Evolutionary conservation across 495 filamentous ascomycete genomes (phyloP), one percentile per base, ranked within the genome.

Genomic region (Daldinia decipiens): DNA sequence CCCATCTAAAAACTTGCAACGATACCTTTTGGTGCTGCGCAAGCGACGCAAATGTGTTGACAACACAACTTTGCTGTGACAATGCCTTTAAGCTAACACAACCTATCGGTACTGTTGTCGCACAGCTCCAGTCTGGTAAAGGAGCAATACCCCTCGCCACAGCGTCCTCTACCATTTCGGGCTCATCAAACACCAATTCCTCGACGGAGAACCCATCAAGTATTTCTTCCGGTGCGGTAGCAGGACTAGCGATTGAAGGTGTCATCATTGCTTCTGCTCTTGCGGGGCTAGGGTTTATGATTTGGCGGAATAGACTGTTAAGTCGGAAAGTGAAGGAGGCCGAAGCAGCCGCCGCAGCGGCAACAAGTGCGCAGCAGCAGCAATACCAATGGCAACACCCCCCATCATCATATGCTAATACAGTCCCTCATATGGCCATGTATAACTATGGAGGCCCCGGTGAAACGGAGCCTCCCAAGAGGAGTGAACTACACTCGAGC

Each of bases 11-110:
- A 55, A 11, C 72, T 12, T 79, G 77, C 32, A 69, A 60, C 29
- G 61, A 70, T 29, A 61, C 52, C 17, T 79, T 68, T 54, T 79
- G 71, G 56, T 78, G 77, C 45, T 79, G 70, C 43, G 74, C 76
- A n/a, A 64, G 64, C 36, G 55, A 71, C n/a, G 59, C 72, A 15
- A 77, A 71, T 29, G 17, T 59, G 12, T 55, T 72, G 11, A 68
- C 68, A 32, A 27, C 53, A 26, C 57, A 63, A 7, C 45, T 74
- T 57, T 79, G 77, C 62, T 77, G 77, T 24, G 27, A 68, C 15
- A 59, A 59, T 4, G 69, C 74, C 53, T 79, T 79, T 57, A 74
- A 68, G 4, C 72, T 59, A 60, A 65, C 63, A 45, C 63, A 51
- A 29, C 39, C 66, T 13, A 52, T 75, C 45, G 73, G 73, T 31